A percentile compares a stretch with the other conserved stretches of the same genome.
phyloP scores from a whole-genome alignment of 768 basidiomycete species.

The Sporobolomyces phaffii region DNA sequence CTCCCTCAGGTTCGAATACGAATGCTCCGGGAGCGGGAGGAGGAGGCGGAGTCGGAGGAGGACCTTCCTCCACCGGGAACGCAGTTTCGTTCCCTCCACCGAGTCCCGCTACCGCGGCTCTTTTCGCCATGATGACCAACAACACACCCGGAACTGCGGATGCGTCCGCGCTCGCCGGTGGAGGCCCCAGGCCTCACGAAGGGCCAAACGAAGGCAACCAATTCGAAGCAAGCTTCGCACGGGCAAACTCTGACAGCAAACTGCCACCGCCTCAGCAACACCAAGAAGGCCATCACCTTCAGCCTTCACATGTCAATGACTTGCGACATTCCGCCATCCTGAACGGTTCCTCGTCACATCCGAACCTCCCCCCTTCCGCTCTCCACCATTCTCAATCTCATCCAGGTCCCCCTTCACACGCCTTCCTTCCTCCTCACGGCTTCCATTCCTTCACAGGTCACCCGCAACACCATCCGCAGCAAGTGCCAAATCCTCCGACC shows the following conservation, averaged over 20 bases:
- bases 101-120: constrained; percentile 82
- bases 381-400: background rate
- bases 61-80: background rate
- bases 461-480: background rate
- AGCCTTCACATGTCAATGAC: background rate
- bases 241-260: constrained; percentile 32
- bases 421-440: background rate
- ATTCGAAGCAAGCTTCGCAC: constrained; percentile 39
- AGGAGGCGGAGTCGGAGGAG: constrained; percentile 48
- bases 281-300: background rate
- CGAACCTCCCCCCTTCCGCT: background rate
- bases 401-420: background rate
- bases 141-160: constrained; percentile 38
- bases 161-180: constrained; percentile 17
- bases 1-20: constrained; percentile 57
- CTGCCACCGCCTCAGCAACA: constrained; percentile 3
- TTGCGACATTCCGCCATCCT: background rate
- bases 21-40: constrained; percentile 50
- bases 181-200: constrained; percentile 35
- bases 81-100: constrained; percentile 64
- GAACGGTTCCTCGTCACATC: background rate
- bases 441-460: background rate
- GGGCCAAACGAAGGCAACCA: constrained; percentile 37
- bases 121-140: constrained; percentile 84
- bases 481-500: background rate